Percentiles rank a stretch among this genome's conserved stretches.
Conservation (phyloP, 1,284 basidiomycete genomes). For the Laetiporus sulphureus region DNA sequence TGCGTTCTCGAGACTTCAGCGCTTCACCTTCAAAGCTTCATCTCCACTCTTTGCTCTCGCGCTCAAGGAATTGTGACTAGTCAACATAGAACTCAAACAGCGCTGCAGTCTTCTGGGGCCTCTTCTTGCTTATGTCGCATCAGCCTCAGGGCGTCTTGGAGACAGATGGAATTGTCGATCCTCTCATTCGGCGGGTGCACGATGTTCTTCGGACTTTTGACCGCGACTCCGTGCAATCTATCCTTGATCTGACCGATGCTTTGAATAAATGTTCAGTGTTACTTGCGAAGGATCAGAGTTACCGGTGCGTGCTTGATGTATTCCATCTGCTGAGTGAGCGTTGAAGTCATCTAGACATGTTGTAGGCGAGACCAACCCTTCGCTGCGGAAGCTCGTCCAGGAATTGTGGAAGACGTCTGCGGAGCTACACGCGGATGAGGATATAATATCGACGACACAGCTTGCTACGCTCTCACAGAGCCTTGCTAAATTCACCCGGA, state of each 20-base stretch:
- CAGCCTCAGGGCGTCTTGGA: slow-evolving; percentile 4
- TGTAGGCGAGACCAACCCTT: slow-evolving; percentile 37
- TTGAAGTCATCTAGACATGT: slow-evolving; percentile 28
- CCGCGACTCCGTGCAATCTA: slow-evolving; percentile 6
- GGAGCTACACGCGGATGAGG: slow-evolving; percentile 34
- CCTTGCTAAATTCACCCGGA: slow-evolving; percentile 70
- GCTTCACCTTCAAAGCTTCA: too few relatives aligned
- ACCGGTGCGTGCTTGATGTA: slow-evolving; percentile 32
- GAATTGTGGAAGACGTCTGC: slow-evolving; percentile 50
- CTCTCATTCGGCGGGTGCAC: neutral
- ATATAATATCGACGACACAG: slow-evolving; percentile 18
- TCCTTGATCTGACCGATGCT: slow-evolving; percentile 22
- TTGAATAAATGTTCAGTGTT: slow-evolving; percentile 40
- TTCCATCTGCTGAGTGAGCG: neutral
- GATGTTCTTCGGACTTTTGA: slow-evolving; percentile 6
- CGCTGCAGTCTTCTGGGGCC: too few relatives aligned
- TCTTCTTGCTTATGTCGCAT: slow-evolving; percentile 4
- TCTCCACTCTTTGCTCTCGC: too few relatives aligned
- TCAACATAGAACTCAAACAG: too few relatives aligned
- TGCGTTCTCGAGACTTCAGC: too few relatives aligned
- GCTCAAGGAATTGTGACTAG: too few relatives aligned
- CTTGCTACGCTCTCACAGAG: slow-evolving; percentile 36
- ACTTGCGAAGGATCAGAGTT: slow-evolving; percentile 36
- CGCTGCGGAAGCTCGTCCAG: slow-evolving; percentile 48
- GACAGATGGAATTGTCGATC: neutral